Base-by-base conservation (phyloP, 73 alveolate species). In the Paramecium biaurelia region DNA sequence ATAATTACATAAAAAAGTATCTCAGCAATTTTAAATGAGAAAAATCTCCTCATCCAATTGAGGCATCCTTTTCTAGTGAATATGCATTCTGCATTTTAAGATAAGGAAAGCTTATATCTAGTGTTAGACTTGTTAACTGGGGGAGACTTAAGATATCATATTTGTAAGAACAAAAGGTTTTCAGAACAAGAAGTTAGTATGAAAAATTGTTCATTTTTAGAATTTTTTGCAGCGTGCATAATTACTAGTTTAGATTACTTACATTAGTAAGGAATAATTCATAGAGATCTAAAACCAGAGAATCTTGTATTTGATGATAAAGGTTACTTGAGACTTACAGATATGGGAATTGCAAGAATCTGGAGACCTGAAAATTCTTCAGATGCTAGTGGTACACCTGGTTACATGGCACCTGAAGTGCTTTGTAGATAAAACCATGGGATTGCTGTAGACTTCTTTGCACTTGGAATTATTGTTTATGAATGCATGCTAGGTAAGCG, bases 211-310 rank as follows among this genome's bases (percentile, higher is more conserved):
- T 58, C 76, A 37, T 35, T 53, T 53, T 38, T 32, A 70, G 92
- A 89, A 74, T 98, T 96, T 92, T 95, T 98, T 92, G 85, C 97
- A 0, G 99, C 99, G 0, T 98, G 99, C 68, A 94, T 98, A 57
- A 85, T 98, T 30, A 87, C 93, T 1, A 98, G 98, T 4, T 94
- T 98, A 87, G 99, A 98, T 85, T 97, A 97, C 79, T 63, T 97
- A 70, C 99, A 98, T 93, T 79, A 93, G 8, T 96, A 97, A 49
- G 95, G 96, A 26, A 95, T 98, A 9, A 94, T 98, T 32, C 99
- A 98, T 92, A 72, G 99, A 79, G 99, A 98, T 92, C 95, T 98
- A 9, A 98, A 97, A 86, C 99, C 99, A 8, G 99, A 98, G 70
- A 98, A 98, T 93, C 92, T 98, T 23, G 99, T 98, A 23, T 79